These are phyloP conservation scores for Nemania abortiva DNA, from an alignment of 2,329 filamentous ascomycete species.

Conservation along the genomic window DNA sequence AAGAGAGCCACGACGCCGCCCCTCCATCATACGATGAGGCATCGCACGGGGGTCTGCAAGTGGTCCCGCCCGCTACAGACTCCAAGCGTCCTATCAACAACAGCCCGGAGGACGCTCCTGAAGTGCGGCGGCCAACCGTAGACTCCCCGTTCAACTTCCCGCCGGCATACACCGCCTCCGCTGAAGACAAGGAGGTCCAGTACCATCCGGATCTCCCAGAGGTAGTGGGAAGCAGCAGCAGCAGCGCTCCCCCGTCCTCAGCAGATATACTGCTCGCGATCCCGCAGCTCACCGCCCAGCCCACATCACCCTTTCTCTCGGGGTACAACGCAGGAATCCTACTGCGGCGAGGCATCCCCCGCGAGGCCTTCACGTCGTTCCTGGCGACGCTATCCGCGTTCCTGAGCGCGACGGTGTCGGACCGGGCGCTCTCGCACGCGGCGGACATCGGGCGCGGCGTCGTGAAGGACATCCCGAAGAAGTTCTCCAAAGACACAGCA, in stretches of 20 bases:
- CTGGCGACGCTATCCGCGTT: constrained; percentile 59
- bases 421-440: constrained; percentile 55
- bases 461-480: constrained; percentile 53
- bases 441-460: constrained; percentile 43
- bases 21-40: constrained; percentile 44
- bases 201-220: constrained; percentile 13
- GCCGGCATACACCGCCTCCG: constrained; percentile 21
- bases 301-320: constrained; percentile 55
- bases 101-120: background rate
- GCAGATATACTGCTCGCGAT: constrained; percentile 24
- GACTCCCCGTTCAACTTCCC: constrained; percentile 58
- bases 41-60: constrained; percentile 15
- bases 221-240: background rate
- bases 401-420: constrained; percentile 59
- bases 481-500: constrained; percentile 54
- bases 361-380: constrained; percentile 46
- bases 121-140: constrained; percentile 49
- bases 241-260: constrained; percentile 50
- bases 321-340: constrained; percentile 56
- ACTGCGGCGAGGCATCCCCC: constrained; percentile 52
- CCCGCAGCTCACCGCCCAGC: constrained; percentile 42
- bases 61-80: background rate
- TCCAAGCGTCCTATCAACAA: constrained; percentile 18
- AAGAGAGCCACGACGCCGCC: constrained; percentile 19
- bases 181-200: constrained; percentile 33